Base-by-base conservation (phyloP, 176 grass and related monocot genomes). In the Puya raimondii region DNA sequence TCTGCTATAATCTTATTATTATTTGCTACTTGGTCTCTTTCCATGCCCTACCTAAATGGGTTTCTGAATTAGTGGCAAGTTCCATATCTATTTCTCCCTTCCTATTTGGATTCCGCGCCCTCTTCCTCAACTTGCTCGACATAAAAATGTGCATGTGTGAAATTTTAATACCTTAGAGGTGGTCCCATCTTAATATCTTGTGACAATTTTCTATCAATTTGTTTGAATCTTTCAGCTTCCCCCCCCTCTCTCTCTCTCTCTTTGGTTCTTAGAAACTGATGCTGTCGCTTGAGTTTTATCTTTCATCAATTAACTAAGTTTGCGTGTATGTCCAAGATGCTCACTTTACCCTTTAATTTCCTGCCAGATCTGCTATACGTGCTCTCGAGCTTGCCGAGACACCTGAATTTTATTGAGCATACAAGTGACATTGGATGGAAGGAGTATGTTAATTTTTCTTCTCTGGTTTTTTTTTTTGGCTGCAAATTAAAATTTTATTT, bases 391-490 rank as follows among this genome's bases (percentile, higher is more conserved):
- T 76, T 92, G 70, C 88, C 92, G n/a, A 89, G 92, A 77, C 79
- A 96, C 26, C 74, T 96, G 73, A 96, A 96, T 71, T 96, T 96
- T 70, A 86, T 96, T 63, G 92, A 96, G 70, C 92, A 96, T 73
- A 96, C 92, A 49, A 96, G 92, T 82, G 88, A 96, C 67, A 96
- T 96, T 66, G 92, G 92, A 81, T 96, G 92, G 92, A 96, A 96
- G 73, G 92, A 96, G 93, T 96, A 92, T 73, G 89, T 67, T 69
- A 72, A 2, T 14, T 58, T 56, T 73, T 68, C 71, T 11, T 52
- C 51, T 71, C 10, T 65, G 54, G 27, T 68, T 22, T 66, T 50
- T 48, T 56, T 69, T 69, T 70, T 70, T 12, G 47, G 14, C 33
- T 6, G 33, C 33, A 42, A 42, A 42, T 42, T 42, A 42, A 80